A percentile compares a stretch with the other conserved stretches of the same genome.
phyloP scores from a whole-genome alignment of 495 filamentous ascomycete genomes.

The Trichoderma gamsii region DNA sequence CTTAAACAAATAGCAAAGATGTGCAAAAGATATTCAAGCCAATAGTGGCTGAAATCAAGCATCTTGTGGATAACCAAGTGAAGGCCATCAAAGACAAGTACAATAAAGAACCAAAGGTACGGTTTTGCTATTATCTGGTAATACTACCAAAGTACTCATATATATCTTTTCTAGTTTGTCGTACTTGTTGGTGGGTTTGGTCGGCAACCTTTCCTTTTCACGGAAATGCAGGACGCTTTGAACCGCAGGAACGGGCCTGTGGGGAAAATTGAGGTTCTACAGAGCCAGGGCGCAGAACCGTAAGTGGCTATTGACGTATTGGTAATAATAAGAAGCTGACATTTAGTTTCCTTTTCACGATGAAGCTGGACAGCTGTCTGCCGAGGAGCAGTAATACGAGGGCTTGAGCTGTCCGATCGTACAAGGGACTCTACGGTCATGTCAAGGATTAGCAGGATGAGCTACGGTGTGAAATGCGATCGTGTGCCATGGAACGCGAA shows the following conservation, averaged over 20 bases:
- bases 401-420: not conserved
- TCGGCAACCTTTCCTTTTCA: not conserved
- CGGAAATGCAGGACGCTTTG: too few relatives aligned
- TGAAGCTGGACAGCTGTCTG: conserved; percentile 14
- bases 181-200: conserved; percentile 13
- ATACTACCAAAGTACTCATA: too few relatives aligned
- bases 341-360: not conserved
- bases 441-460: not conserved
- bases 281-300: not conserved
- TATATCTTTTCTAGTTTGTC: conserved; percentile 7
- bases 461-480: not conserved
- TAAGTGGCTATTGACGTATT: not conserved
- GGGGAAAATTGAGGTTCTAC: not conserved
- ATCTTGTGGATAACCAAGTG: not conserved
- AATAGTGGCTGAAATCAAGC: not conserved
- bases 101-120: conserved; percentile 4
- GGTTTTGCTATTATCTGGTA: too few relatives aligned
- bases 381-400: conserved; percentile 10
- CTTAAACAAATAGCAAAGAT: too few relatives aligned
- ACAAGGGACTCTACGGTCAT: not conserved
- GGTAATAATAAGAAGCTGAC: not conserved
- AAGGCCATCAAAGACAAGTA: not conserved
- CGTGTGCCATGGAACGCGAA: not conserved
- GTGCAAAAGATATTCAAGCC: not conserved
- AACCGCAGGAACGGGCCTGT: not conserved